Base-by-base conservation (phyloP, 768 basidiomycete genomes). In the Russula ochroleuca region DNA sequence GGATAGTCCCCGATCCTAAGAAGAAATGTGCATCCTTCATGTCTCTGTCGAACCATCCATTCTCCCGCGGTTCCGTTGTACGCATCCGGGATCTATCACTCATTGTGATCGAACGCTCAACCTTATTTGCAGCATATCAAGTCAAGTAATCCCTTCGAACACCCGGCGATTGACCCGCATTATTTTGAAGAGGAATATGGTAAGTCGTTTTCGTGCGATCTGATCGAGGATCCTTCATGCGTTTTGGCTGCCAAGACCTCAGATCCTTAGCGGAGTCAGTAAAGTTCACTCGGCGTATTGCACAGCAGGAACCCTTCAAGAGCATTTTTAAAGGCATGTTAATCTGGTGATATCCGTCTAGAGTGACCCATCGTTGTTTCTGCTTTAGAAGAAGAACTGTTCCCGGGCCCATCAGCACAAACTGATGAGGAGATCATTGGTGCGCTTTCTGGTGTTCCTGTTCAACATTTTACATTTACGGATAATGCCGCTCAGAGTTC, bases 171-270 rank as follows among this genome's bases (percentile, higher is more conserved):
- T 4, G 68, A 69, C 21, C 68, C 66, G 6, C 68, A 66, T 31
- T 67, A 62, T 40, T 62, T 70, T 28, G 69, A 67, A 49, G 61
- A 69, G 33, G 63, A 65, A 23, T 49, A 64, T 33, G 68, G 69
- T 67, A 19, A 38, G 61, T 47, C 33, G 2, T 41, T 13, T 21
- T 41, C 35, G 14, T 5, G 37, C 14, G 56, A 25, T 53, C 11
- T 19, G 7, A 25, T 21, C 5, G 8, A 7, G 37, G 3, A 28
- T 7, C 25, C 10, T 37, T 37, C n/a, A 35, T 31, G 35, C n/a
- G 17, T 2, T 31, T 48, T 31, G 33, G 3, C 38, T 15, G 13
- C 14, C 6, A 31, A 68, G 68, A 69, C 21, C 19, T 65, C 10
- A 33, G 47, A 17, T 40, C 57, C 23, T 10, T 69, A n/a, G 62